Conservation (phyloP, 1,139 yeast species). For the Geotrichum restrictum region DNA sequence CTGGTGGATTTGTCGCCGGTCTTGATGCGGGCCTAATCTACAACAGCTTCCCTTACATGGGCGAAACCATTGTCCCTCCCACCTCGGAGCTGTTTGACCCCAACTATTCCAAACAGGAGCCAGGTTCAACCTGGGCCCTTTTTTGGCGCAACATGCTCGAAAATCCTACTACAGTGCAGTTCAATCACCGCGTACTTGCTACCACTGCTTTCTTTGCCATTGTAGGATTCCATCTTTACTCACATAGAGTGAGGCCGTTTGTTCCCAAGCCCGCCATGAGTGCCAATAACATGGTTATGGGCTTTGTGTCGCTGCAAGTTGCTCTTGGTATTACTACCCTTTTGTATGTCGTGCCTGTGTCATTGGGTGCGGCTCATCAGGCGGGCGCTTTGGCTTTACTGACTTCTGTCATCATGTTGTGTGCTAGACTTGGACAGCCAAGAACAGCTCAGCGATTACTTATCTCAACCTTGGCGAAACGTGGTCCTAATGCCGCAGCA, state of each 20-base stretch:
- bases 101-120: slow-evolving; percentile 48
- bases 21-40: slow-evolving; percentile 95
- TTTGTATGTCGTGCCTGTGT: slow-evolving; percentile 83
- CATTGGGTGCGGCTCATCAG: slow-evolving; percentile 93
- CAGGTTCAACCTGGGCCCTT: slow-evolving; percentile 47
- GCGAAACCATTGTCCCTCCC: slow-evolving; percentile 66
- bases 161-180: slow-evolving; percentile 93
- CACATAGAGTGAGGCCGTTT: slow-evolving; percentile 46
- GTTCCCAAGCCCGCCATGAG: slow-evolving; percentile 61
- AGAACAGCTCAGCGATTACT: slow-evolving; percentile 37
- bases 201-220: slow-evolving; percentile 72
- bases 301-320: slow-evolving; percentile 77
- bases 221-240: slow-evolving; percentile 57
- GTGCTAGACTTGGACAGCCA: slow-evolving; percentile 68
- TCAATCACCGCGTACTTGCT: slow-evolving; percentile 85
- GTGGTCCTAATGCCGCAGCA: slow-evolving; percentile 9
- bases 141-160: slow-evolving; percentile 92
- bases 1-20: slow-evolving; percentile 98
- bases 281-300: slow-evolving; percentile 68
- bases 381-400: slow-evolving; percentile 92
- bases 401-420: slow-evolving; percentile 69
- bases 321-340: slow-evolving; percentile 81
- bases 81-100: slow-evolving; percentile 70
- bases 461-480: slow-evolving; percentile 20
- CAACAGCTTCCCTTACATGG: slow-evolving; percentile 97